Evolutionary conservation across 1,139 yeast species (phyloP), one percentile per base, ranked within the genome.

Genomic region (Saccharomycopsis crataegensis): DNA sequence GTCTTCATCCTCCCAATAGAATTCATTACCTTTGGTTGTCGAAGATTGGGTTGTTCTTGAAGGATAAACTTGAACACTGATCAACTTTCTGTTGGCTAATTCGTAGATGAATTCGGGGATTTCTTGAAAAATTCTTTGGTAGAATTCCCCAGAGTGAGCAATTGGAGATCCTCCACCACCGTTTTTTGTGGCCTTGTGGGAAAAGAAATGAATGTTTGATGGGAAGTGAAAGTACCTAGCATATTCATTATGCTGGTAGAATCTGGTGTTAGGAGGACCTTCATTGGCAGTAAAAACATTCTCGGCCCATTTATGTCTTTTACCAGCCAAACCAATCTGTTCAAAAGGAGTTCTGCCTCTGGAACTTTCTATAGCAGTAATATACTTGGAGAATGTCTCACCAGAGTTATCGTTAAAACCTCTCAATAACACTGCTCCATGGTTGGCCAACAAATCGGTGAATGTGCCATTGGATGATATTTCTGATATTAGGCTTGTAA

Each of bases 111-210:
- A 59, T 12, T 62, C 63, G 1, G 70, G 70, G n/a, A 55, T 54
- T 32, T 59, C 54, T n/a, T 59, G 54, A 8, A 56, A 16, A n/a
- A 67, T 55, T 4, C 48, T 48, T 1, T 65, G 60, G 49, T 61
- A 67, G 8, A 65, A 50, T 48, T 68, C 71, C 16, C 64, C 66
- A 6, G 68, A 69, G 57, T 67, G 70, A 7, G 61, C 65, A 5
- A 67, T 59, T 8, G 69, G 68, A 17, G 69, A 65, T 33, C 62
- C 67, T 16, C 70, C 69, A 6, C 67, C 69, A 36, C 55, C 56
- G 1, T 61, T 63, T 16, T 55, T 54, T 8, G 37, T 11, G 8
- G 16, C 28, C 12, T 44, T 17, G 37, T 60, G 59, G 17, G 58
- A 59, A 3, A 61, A 61, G 50, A 67, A 67, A 38, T 60, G 60